Evolutionary conservation across 441 rosid species (phyloP).

Genomic region (Corymbia calophylla): DNA sequence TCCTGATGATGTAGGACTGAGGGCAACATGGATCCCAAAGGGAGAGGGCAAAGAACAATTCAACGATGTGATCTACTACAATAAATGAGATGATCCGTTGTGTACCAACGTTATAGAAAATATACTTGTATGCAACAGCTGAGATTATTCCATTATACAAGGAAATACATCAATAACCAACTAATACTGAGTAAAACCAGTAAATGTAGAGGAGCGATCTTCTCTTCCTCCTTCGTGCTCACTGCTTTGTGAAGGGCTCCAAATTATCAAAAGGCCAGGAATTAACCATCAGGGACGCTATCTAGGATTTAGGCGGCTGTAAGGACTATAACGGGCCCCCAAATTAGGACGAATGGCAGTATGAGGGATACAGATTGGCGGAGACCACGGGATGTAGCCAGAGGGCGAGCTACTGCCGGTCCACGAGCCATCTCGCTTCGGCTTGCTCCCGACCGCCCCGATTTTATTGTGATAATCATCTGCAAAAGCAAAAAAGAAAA

Average conservation of each 20-base stretch:
- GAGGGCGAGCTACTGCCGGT: background rate
- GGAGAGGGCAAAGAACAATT: background rate
- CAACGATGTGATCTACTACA: background rate
- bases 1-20: background rate
- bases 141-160: background rate
- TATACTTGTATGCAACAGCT: background rate
- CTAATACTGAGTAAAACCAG: background rate
- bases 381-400: background rate
- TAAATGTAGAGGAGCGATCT: background rate
- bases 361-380: background rate
- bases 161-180: background rate
- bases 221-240: background rate
- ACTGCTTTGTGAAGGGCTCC: background rate
- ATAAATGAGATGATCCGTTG: background rate
- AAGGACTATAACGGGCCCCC: no score
- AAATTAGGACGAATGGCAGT: no score
- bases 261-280: background rate
- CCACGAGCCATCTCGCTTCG: slow-evolving; percentile 1
- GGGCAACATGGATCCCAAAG: background rate
- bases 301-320: no score
- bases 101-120: background rate
- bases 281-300: background rate
- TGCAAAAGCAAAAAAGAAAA: background rate
- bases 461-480: background rate
- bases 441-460: background rate